Base-by-base conservation (phyloP, 495 filamentous ascomycete species). In the Friedmanniomyces simplex region DNA sequence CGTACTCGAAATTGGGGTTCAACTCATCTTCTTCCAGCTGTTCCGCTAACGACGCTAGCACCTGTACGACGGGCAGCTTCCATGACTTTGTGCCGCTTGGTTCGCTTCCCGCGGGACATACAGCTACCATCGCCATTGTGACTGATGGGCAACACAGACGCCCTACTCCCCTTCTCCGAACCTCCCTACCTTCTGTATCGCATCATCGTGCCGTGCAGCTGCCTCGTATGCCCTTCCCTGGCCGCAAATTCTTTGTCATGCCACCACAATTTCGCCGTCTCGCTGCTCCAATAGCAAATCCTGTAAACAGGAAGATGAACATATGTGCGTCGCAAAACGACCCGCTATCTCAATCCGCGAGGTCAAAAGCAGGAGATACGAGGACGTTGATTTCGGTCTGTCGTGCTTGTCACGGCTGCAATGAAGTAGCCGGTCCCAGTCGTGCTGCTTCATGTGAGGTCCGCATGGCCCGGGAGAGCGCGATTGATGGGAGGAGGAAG, bases 351-450 rank as follows among this genome's bases (percentile, higher is more conserved):
- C 87, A 90, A 69, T 74, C 79, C 71, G 77, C 26, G 66, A 74
- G 46, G 57, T 86, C 87, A 78, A 88, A 83, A 88, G 88, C 84
- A 90, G 89, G 80, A 95, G 89, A 95, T 95, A 95, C 88, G 84
- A 87, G 85, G 83, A 80, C 85, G 82, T 66, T 66, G 66, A 64
- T 64, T 67, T 84, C 73, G 63, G 71, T 91, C 85, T 91, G 65
- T 80, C 87, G 82, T 78, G 80, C 76, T 77, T 74, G 22, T 39
- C 66, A 66, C 64, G 70, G 74, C 74, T 63, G 71, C 87, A 91
- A 73, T 89, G 87, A 91, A 91, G 64, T 67, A 65, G 70, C 71
- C 65, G 72, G 68, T 66, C 64, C 69, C 76, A 69, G 61, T 66
- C 59, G 58, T 52, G 59, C 50, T 65, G 60, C 64, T 63, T 63